Percentiles rank a stretch among this genome's conserved stretches.
These are phyloP conservation scores for Phialophora verrucosa DNA, from an alignment of 2,329 filamentous ascomycete species.

Conservation along the genomic window DNA sequence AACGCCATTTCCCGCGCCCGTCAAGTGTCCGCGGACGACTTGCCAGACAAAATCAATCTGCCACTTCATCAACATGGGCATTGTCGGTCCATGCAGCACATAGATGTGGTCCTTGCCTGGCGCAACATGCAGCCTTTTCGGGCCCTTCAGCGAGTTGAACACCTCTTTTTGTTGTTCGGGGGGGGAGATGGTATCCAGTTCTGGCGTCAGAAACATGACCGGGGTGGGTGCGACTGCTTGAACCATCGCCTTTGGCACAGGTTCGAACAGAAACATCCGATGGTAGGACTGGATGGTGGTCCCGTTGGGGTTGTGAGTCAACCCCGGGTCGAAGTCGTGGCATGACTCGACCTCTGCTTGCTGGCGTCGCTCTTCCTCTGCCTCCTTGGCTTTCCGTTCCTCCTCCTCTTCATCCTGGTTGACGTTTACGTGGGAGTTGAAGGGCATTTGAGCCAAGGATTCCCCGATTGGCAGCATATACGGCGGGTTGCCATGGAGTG, in stretches of 20 bases:
- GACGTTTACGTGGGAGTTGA: constrained; percentile 41
- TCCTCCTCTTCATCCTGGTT: constrained; percentile 37
- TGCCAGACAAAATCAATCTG: constrained; percentile 36
- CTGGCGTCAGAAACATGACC: no score
- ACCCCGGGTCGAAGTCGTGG: no score
- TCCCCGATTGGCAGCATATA: constrained; percentile 13
- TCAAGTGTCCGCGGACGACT: constrained; percentile 9
- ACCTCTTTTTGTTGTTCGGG: no score
- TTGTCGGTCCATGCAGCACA: constrained; percentile 39
- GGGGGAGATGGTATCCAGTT: no score
- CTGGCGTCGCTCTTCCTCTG: no score
- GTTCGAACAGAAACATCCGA: no score
- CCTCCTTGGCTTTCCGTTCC: constrained; percentile 11
- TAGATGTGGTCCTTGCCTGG: constrained; percentile 41
- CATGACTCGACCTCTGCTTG: no score
- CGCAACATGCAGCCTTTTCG: constrained; percentile 39
- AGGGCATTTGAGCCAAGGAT: constrained; percentile 17
- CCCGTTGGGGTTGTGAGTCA: no score
- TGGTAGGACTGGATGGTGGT: no score
- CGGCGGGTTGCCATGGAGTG: constrained; percentile 42
- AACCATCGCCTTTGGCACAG: no score
- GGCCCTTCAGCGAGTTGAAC: constrained; percentile 33
- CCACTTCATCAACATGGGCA: constrained; percentile 32
- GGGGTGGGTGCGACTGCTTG: no score
- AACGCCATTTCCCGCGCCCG: neutral